Base-by-base conservation (phyloP, 176 grass and related monocot species). In the Avena sativa region DNA sequence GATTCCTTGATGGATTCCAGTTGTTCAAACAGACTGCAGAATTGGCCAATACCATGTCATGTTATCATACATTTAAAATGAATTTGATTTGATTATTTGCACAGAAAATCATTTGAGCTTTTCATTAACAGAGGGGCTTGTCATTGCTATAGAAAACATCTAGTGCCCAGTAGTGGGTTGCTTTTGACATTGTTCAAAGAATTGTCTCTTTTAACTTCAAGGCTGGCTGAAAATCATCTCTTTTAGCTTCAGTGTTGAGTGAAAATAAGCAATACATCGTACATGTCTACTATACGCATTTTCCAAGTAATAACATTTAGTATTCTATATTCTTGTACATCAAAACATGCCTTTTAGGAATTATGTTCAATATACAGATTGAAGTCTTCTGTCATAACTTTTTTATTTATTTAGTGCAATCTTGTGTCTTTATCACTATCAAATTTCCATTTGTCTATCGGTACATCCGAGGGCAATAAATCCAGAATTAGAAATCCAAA, bases 1-100 rank as follows among this genome's bases (percentile, higher is more conserved):
- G 96, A 98, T 87, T 98, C 92, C 74, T 86, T 92, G 79, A 98
- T 94, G 25, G 92, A 92, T 78, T 95, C 90, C 75, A 95, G 57
- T 87, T 98, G 93, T 80, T 98, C 96, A 48, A 86, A 80, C 23
- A 98, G 88, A 71, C 96, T 98, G 85, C 40, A 89, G 81, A 78
- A 83, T 59, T 20, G 17, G 46, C 23, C 16, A 68, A 83, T 79
- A 53, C 28, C 32, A 65, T 52, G 46, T 87, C 84, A 89, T 46
- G 3, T 66, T 53, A 25, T 63, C 30, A 74, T 12, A 83, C 81
- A 86, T 71, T 73, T 19, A 60, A 17, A 72, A 4, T 44, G 17
- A 84, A 74, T 8, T 67, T 30, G 49, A 84, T 84, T 53, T 71
- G 15, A 51, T 30, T 21, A 62, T 30, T 66, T 36, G 2, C n/a